These are phyloP conservation scores for Xerocomellus dryophilus DNA, from an alignment of 768 basidiomycete species.

Conservation along the genomic window DNA sequence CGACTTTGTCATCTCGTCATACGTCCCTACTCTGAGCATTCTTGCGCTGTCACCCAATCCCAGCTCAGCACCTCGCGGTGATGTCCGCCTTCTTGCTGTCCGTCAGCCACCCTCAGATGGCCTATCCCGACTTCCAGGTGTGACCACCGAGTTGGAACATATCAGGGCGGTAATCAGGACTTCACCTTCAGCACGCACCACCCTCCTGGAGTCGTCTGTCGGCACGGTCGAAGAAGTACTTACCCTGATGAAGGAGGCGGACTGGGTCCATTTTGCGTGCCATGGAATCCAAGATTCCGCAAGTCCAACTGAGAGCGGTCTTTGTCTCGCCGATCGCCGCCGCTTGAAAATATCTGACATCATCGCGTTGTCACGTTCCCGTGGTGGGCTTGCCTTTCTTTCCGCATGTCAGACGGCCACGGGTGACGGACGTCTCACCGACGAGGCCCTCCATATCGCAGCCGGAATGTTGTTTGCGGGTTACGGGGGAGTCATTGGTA, in stretches of 20 bases:
- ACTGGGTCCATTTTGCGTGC: neutral
- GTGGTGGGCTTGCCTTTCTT: conserved; percentile 37
- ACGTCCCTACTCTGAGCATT: too few relatives aligned
- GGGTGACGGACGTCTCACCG: too few relatives aligned
- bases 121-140: conserved; percentile 1
- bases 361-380: conserved; percentile 6
- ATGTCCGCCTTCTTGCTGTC: too few relatives aligned
- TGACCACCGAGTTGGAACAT: conserved; percentile 21
- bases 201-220: neutral
- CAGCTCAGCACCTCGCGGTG: too few relatives aligned
- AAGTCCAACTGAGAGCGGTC: too few relatives aligned
- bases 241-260: too few relatives aligned
- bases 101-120: neutral
- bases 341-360: neutral
- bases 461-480: conserved; percentile 37
- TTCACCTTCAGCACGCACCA: too few relatives aligned
- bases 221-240: conserved; percentile 1
- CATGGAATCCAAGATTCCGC: neutral
- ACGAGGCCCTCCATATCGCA: too few relatives aligned
- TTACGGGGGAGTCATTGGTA: conserved; percentile 35
- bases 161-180: neutral
- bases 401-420: conserved; percentile 40
- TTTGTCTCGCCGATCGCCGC: neutral
- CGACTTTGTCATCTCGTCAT: too few relatives aligned
- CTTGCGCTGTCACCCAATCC: too few relatives aligned